These are phyloP conservation scores for Spizellomyces sp. DNA, from an alignment of 192 early-diverging fungal genomes.

Conservation along the genomic window DNA sequence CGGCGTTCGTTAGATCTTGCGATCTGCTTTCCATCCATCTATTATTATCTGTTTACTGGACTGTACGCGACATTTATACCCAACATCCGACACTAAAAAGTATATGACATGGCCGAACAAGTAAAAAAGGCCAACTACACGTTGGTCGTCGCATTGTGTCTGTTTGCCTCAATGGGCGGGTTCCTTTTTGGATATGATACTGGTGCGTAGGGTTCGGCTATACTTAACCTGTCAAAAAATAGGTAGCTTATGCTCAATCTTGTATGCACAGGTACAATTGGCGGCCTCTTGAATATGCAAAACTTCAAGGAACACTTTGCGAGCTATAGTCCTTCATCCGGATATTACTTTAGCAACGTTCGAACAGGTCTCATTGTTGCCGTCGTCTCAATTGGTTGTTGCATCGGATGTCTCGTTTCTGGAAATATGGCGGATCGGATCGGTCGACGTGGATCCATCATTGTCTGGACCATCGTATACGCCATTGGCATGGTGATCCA, in stretches of 20 bases:
- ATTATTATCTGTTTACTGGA: no score
- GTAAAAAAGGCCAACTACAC: constrained; percentile 4
- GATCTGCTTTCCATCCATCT: no score
- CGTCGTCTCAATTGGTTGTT: background rate
- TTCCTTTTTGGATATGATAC: constrained; percentile 8
- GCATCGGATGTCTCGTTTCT: background rate
- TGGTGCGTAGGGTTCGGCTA: no score
- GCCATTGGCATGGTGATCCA: constrained; percentile 43
- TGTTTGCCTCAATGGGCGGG: constrained; percentile 5
- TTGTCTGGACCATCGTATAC: background rate
- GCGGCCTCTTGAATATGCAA: background rate
- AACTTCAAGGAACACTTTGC: constrained; percentile 2
- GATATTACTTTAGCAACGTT: background rate
- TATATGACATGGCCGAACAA: no score
- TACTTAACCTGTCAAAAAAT: no score
- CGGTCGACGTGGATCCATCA: background rate
- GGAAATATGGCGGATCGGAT: background rate
- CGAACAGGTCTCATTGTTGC: background rate
- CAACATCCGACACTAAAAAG: no score
- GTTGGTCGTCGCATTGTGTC: background rate
- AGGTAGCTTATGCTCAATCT: no score
- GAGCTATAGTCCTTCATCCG: background rate
- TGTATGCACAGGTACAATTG: background rate
- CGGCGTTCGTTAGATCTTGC: no score
- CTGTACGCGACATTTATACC: no score